These are phyloP conservation scores for Mycothermus thermophilus DNA, from an alignment of 495 filamentous ascomycete species.

Conservation along the genomic window DNA sequence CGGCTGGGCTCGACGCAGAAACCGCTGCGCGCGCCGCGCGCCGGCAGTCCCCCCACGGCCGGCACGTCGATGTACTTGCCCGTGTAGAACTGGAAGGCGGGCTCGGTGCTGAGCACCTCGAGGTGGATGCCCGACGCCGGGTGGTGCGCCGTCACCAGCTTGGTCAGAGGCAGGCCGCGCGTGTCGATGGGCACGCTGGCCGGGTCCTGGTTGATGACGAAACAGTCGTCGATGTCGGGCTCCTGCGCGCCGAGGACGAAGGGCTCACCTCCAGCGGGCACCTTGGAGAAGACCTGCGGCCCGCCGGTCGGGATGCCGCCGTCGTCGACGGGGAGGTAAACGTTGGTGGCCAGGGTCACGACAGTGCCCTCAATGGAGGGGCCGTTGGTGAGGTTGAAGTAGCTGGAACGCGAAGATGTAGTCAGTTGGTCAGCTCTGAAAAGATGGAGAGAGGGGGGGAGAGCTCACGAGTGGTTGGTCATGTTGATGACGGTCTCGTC, in stretches of 20 bases:
- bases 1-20: conserved; percentile 88
- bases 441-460: background rate
- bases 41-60: conserved; percentile 47
- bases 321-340: conserved; percentile 60
- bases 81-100: conserved; percentile 93
- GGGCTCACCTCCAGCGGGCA: conserved; percentile 44
- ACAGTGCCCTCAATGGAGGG: conserved; percentile 62
- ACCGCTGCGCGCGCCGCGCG: conserved; percentile 50
- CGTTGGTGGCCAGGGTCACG: conserved; percentile 53
- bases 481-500: conserved; percentile 81
- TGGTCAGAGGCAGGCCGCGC: conserved; percentile 45
- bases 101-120: conserved; percentile 77
- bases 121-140: conserved; percentile 60
- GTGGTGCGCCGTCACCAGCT: conserved; percentile 54
- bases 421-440: background rate
- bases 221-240: conserved; percentile 81
- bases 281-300: conserved; percentile 42
- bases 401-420: conserved; percentile 37
- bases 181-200: conserved; percentile 60
- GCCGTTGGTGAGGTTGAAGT: conserved; percentile 70
- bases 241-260: conserved; percentile 55
- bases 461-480: conserved; percentile 80
- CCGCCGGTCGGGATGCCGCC: conserved; percentile 53
- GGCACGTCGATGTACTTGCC: conserved; percentile 73
- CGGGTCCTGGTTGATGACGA: conserved; percentile 55